Evolutionary conservation across 306 rosid genomes (phyloP).

Genomic region (Dryas drummondii): DNA sequence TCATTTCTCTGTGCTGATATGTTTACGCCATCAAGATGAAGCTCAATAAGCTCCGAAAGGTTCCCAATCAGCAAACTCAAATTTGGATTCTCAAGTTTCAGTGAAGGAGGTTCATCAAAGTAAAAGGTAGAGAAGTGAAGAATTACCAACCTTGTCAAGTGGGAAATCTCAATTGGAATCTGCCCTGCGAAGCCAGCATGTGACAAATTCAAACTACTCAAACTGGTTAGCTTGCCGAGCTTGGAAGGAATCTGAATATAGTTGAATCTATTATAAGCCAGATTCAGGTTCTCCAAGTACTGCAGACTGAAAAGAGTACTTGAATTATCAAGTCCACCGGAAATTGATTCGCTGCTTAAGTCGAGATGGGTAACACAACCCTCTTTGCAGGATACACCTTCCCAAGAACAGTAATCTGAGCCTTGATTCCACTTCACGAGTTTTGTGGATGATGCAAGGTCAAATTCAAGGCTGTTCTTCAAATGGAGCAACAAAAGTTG

Average conservation of each 20-base stretch:
- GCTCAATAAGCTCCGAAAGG: too few species aligned
- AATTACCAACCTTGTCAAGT: too few species aligned
- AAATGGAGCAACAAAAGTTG: background rate
- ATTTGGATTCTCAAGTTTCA: too few species aligned
- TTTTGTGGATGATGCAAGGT: background rate
- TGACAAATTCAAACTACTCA: background rate
- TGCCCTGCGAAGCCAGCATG: background rate
- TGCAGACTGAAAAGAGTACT: constrained; percentile 6
- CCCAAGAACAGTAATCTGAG: background rate
- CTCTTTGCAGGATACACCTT: background rate
- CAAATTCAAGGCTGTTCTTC: background rate
- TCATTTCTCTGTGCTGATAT: background rate
- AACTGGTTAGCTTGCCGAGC: background rate
- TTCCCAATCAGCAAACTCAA: too few species aligned
- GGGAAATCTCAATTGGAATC: too few species aligned
- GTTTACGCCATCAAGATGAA: background rate
- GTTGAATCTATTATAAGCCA: background rate
- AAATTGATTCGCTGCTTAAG: background rate
- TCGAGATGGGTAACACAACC: constrained; percentile 6
- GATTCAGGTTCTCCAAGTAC: background rate
- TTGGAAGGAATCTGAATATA: background rate
- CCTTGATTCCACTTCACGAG: background rate
- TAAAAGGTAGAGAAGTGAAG: too few species aligned
- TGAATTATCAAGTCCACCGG: constrained; percentile 1
- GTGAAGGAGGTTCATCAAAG: too few species aligned